These are phyloP conservation scores for Camelina hispida DNA, from an alignment of 345 rosid genomes.

Conservation along the genomic window DNA sequence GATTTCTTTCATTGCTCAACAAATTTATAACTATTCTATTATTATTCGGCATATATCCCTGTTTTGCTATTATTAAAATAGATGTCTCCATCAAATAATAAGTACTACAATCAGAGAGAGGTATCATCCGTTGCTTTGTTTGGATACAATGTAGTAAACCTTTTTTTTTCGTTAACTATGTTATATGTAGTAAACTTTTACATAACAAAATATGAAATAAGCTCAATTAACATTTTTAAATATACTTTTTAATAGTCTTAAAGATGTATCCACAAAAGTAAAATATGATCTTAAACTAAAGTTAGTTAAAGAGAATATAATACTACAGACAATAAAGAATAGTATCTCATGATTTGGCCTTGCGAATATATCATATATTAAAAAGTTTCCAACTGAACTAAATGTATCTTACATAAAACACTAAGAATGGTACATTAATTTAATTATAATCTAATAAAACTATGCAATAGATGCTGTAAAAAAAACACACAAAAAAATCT, in stretches of 20 bases:
- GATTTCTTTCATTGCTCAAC: slow-evolving; percentile 4
- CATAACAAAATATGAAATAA: no score
- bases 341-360: neutral
- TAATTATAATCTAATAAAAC: neutral
- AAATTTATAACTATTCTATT: neutral
- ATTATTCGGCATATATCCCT: neutral
- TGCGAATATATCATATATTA: neutral
- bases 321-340: neutral
- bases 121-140: neutral
- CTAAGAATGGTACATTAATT: neutral
- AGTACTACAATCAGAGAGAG: neutral
- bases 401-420: neutral
- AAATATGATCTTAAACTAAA: neutral
- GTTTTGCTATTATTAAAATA: neutral
- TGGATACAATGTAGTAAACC: neutral
- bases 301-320: neutral
- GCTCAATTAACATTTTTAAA: no score
- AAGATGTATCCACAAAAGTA: no score
- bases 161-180: neutral
- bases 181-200: neutral
- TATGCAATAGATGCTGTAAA: neutral
- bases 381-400: neutral
- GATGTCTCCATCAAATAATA: neutral
- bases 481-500: neutral
- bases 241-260: neutral